phyloP scores from a whole-genome alignment of 2,329 filamentous ascomycete species.

The Penicillium vulpinum region DNA sequence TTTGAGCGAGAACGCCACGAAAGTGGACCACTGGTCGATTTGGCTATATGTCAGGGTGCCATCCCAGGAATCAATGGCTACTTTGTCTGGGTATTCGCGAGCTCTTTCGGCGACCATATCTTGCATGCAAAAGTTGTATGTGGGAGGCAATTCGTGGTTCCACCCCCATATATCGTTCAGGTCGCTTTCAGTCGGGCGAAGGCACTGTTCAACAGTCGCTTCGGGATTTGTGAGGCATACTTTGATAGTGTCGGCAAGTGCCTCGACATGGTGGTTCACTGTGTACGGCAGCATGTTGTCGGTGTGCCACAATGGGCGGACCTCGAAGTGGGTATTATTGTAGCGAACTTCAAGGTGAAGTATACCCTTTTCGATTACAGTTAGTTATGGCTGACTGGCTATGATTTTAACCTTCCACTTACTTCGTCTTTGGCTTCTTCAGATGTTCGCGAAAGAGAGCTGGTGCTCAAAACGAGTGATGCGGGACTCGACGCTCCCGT shows the following conservation, averaged over 20 bases:
- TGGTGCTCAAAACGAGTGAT: slow-evolving; percentile 29
- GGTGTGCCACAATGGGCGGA: slow-evolving; percentile 46
- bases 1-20: slow-evolving; percentile 26
- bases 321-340: slow-evolving; percentile 29
- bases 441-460: slow-evolving; percentile 17
- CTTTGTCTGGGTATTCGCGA: slow-evolving; percentile 24
- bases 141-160: slow-evolving; percentile 49
- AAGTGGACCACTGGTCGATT: slow-evolving; percentile 38
- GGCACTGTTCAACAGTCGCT: slow-evolving; percentile 32
- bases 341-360: slow-evolving; percentile 38
- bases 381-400: slow-evolving; percentile 3
- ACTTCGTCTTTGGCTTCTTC: slow-evolving; percentile 26
- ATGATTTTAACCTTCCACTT: not conserved
- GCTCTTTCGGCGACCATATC: slow-evolving; percentile 43
- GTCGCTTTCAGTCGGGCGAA: slow-evolving; percentile 40
- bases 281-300: slow-evolving; percentile 47
- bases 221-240: slow-evolving; percentile 34
- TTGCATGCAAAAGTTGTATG: slow-evolving; percentile 50
- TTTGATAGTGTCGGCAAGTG: slow-evolving; percentile 45
- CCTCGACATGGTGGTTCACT: slow-evolving; percentile 45
- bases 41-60: slow-evolving; percentile 33
- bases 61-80: slow-evolving; percentile 36
- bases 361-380: slow-evolving; percentile 22
- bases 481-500: not conserved
- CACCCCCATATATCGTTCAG: slow-evolving; percentile 50